phyloP scores from a whole-genome alignment of 441 rosid genomes.

The Pelargonium australe region DNA sequence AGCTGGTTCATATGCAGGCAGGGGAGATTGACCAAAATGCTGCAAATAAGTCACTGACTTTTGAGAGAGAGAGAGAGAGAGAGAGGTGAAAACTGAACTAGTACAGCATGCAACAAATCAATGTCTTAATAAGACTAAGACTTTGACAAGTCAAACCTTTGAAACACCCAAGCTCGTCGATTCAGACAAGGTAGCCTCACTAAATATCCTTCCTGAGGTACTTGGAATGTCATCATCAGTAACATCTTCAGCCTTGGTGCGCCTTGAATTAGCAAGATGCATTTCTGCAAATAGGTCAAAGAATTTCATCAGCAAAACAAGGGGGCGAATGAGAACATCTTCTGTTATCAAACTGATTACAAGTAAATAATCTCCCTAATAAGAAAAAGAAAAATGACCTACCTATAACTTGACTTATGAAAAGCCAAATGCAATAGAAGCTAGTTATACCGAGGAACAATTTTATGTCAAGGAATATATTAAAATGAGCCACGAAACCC shows the following conservation, averaged over 20 bases:
- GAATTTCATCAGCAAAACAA: constrained; percentile 9
- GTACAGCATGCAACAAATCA: neutral
- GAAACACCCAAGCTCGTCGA: constrained; percentile 23
- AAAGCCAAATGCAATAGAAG: neutral
- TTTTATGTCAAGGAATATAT: neutral
- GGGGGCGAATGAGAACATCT: constrained; percentile 7
- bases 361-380: neutral
- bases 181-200: constrained; percentile 33
- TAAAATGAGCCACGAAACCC: neutral
- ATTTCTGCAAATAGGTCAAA: constrained; percentile 42
- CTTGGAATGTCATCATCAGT: constrained; percentile 67
- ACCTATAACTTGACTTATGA: neutral
- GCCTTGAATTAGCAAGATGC: constrained; percentile 72
- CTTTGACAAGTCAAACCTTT: constrained; percentile 43
- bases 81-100: neutral
- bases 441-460: neutral
- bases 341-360: neutral
- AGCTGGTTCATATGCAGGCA: constrained; percentile 98
- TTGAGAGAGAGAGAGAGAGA: neutral
- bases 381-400: neutral
- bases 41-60: constrained; percentile 30
- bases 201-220: constrained; percentile 74
- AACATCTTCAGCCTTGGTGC: constrained; percentile 49
- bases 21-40: constrained; percentile 93
- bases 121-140: constrained; percentile 12